Evolutionary conservation across 2,329 filamentous ascomycete genomes (phyloP), one percentile per base, ranked within the genome.

Genomic region (Penicillium sp.): DNA sequence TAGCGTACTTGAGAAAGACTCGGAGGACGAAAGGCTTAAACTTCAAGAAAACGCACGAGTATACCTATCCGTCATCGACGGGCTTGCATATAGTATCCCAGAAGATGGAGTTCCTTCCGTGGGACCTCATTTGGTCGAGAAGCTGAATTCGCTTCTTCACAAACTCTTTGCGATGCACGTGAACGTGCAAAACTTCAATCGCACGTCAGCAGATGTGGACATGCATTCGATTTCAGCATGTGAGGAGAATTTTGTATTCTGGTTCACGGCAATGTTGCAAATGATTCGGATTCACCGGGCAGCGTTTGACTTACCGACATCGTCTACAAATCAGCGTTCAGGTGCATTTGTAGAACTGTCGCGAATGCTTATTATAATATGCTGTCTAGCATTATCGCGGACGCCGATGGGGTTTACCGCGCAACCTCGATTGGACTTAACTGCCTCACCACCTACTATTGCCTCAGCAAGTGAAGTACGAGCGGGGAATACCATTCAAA

Each of bases 261-360:
- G 74, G 72, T 72, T 74, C 56, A 73, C 68, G n/a, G 65, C 72
- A 38, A 60, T 77, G 33, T 65, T 77, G 5, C 66, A 71, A 40
- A 69, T 77, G 59, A 63, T 74, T 9, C 65, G 72, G 28, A 67
- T 77, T 24, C 74, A 77, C 45, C 72, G 73, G 12, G 63, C 68
- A 16, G 66, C 70, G 3, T 73, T 77, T 60, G 62, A 61, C 38
- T 56, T 63, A 48, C 55, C 63, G 45, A 55, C 63, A 53, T 55
- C 62, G 55, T 60, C 61, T 58, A 46, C 64, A 40, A 65, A 67
- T 53, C 38, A 62, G 61, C 63, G 63, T 45, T 53, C 62, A 57
- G 54, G 42, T 33, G 43, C 57, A 58, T 63, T 67, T 21, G 68
- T 65, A 30, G 71, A 71, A 54, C 71, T 75, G 57, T 65, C 68